Conservation (phyloP, 2,329 filamentous ascomycete species). For the Lizonia empirigonia region DNA sequence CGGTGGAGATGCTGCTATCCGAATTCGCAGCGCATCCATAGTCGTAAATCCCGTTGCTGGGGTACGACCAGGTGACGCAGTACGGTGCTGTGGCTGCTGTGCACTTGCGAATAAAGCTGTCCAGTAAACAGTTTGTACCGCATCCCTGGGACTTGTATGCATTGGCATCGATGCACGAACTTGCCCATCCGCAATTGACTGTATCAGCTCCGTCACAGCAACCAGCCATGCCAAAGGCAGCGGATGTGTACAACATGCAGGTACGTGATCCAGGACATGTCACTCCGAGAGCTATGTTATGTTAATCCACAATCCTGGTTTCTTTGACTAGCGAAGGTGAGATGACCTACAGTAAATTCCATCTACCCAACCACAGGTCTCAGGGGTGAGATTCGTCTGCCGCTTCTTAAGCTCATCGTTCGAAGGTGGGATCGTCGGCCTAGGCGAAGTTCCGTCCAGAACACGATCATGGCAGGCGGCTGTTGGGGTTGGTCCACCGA, state of each 20-base stretch:
- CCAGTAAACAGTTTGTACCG: slow-evolving; percentile 21
- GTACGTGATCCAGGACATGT: slow-evolving; percentile 25
- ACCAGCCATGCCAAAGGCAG: slow-evolving; percentile 32
- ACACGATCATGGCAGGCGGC: slow-evolving; percentile 13
- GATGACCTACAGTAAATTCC: slow-evolving; percentile 25
- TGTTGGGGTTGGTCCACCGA: slow-evolving; percentile 31
- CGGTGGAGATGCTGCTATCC: slow-evolving; percentile 20
- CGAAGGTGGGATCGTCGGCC: slow-evolving; percentile 33
- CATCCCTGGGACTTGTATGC: slow-evolving; percentile 22
- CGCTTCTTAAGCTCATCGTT: slow-evolving; percentile 25
- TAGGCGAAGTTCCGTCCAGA: slow-evolving; percentile 21
- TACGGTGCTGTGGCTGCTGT: slow-evolving; percentile 23
- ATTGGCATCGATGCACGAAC: slow-evolving; percentile 33
- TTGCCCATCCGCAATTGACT: slow-evolving; percentile 33
- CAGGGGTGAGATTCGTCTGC: slow-evolving; percentile 16
- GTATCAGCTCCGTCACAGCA: slow-evolving; percentile 32
- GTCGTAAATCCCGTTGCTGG: slow-evolving; percentile 24
- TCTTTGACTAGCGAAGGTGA: neutral
- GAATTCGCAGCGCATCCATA: slow-evolving; percentile 30
- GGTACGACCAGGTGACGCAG: slow-evolving; percentile 40
- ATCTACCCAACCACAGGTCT: slow-evolving; percentile 37
- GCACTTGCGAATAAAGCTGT: slow-evolving; percentile 36
- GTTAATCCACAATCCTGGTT: neutral
- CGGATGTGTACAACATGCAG: slow-evolving; percentile 35
- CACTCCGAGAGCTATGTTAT: slow-evolving; percentile 18